Conservation (phyloP, 257 asterid genomes). For the Nicotiana benthamiana region DNA sequence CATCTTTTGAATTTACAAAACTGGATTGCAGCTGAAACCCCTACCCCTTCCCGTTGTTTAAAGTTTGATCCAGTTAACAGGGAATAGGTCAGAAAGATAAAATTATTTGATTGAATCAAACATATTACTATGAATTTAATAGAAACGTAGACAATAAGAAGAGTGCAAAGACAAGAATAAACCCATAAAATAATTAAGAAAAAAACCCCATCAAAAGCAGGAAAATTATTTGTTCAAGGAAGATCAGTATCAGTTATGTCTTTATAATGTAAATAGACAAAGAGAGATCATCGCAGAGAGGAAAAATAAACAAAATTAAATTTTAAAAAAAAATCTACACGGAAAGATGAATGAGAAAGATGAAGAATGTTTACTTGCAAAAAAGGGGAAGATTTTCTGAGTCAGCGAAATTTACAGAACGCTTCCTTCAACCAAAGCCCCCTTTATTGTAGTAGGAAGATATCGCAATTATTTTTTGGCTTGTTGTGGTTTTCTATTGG, state of each 20-base stretch:
- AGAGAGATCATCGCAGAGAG: neutral
- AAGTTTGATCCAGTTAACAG: neutral
- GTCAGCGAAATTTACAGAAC: neutral
- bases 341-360: neutral
- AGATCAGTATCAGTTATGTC: neutral
- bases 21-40: neutral
- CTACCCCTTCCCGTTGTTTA: neutral
- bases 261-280: neutral
- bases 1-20: neutral
- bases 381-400: neutral
- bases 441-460: neutral
- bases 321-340: neutral
- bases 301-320: neutral
- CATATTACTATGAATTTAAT: neutral
- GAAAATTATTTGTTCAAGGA: neutral
- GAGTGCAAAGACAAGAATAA: neutral
- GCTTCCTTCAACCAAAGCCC: neutral
- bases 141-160: neutral
- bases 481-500: neutral
- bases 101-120: neutral
- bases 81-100: neutral
- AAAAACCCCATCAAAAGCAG: neutral
- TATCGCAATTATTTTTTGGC: neutral
- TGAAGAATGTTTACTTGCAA: neutral
- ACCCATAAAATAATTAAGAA: neutral